Percentiles rank a stretch among this genome's conserved stretches.
phyloP scores from a whole-genome alignment of 2,329 filamentous ascomycete species.

The Hirsutella thompsonii region DNA sequence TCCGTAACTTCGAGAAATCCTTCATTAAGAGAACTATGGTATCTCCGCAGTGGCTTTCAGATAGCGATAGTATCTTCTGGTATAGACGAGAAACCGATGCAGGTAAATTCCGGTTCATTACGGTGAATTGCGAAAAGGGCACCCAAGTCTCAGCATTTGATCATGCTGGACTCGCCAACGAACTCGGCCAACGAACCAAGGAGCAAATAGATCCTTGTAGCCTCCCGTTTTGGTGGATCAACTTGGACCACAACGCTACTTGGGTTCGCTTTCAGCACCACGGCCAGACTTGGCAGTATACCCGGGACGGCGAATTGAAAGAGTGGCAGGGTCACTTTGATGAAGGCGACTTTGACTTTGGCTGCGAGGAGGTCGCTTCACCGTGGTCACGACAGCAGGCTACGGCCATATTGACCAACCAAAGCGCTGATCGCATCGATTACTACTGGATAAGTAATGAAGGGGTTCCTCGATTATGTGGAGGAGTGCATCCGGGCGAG shows the following conservation, averaged over 20 bases:
- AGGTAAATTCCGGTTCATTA: slow-evolving; percentile 10
- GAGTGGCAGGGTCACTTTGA: slow-evolving; percentile 9
- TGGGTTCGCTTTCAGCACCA: slow-evolving; percentile 9
- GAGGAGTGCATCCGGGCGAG: background rate
- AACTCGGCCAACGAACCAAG: slow-evolving; percentile 5
- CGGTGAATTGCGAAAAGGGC: slow-evolving; percentile 9
- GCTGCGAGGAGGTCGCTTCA: slow-evolving; percentile 10
- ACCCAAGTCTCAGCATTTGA: slow-evolving; percentile 9
- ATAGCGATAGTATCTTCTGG: slow-evolving; percentile 11
- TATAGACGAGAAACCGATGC: slow-evolving; percentile 8
- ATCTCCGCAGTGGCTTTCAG: slow-evolving; percentile 11
- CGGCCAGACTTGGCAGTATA: slow-evolving; percentile 9
- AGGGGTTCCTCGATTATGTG: slow-evolving; percentile 6
- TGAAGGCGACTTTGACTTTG: slow-evolving; percentile 1
- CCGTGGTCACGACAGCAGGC: slow-evolving; percentile 3
- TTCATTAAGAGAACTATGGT: slow-evolving; percentile 7
- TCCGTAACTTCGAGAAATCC: background rate
- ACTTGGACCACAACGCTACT: slow-evolving; percentile 4
- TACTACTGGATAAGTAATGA: slow-evolving; percentile 13
- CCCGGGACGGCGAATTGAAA: slow-evolving; percentile 5
- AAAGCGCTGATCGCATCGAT: slow-evolving; percentile 7
- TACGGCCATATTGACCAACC: slow-evolving; percentile 13
- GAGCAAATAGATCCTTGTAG: slow-evolving; percentile 3
- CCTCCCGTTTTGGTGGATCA: slow-evolving; percentile 12
- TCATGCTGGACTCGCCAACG: slow-evolving; percentile 9